Evolutionary conservation across 2,329 filamentous ascomycete species (phyloP).

Genomic region (Exophiala bonariae): DNA sequence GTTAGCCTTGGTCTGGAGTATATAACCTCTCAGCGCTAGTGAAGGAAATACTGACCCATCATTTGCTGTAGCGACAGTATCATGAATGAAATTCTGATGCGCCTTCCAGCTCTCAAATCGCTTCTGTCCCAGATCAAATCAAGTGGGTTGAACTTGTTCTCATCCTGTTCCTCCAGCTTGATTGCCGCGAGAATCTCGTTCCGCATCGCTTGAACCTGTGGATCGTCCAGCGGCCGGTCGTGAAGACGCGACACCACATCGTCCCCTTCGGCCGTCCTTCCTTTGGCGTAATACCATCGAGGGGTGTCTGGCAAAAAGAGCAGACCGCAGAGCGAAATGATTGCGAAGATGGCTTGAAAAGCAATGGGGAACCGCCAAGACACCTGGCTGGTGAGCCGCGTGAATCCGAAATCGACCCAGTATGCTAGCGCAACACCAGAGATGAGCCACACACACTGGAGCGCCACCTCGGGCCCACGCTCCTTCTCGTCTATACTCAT

Average conservation of each 20-base stretch:
- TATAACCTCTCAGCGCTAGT: background rate
- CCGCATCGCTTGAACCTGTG: constrained; percentile 22
- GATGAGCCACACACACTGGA: constrained; percentile 32
- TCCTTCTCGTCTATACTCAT: constrained; percentile 31
- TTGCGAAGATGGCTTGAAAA: constrained; percentile 31
- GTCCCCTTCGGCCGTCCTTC: constrained; percentile 28
- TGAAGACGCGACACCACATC: constrained; percentile 23
- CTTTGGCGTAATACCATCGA: constrained; percentile 33
- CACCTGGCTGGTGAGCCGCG: constrained; percentile 31
- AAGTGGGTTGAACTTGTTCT: constrained; percentile 30
- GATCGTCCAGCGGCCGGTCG: constrained; percentile 21
- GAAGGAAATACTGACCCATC: constrained; percentile 24
- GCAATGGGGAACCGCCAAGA: constrained; percentile 36
- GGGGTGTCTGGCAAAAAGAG: constrained; percentile 31
- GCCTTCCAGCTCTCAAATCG: constrained; percentile 36
- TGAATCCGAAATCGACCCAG: constrained; percentile 32
- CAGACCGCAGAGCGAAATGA: constrained; percentile 26
- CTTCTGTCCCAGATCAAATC: constrained; percentile 36
- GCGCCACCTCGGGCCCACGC: constrained; percentile 30
- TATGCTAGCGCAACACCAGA: constrained; percentile 33
- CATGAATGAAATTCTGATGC: constrained; percentile 39
- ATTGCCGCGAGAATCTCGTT: constrained; percentile 29
- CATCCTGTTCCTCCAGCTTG: constrained; percentile 22
- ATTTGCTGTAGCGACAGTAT: constrained; percentile 32
- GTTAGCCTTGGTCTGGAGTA: background rate